Base-by-base conservation (phyloP, 2,329 filamentous ascomycete genomes). In the Lasiodiplodia hormozganensis region DNA sequence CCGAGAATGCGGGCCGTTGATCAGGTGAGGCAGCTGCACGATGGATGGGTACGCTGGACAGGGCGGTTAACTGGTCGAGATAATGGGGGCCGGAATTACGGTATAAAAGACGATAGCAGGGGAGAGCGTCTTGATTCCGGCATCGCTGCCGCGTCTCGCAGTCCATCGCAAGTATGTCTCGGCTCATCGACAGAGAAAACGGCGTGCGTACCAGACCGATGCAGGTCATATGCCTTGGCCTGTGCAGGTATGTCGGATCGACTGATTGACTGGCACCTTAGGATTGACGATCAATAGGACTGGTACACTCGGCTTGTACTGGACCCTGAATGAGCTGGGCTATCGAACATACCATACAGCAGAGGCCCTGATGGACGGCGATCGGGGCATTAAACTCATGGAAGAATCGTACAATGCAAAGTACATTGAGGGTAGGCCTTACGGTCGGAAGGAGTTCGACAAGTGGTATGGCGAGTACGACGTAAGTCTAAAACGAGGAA, bases 401-500 rank as follows among this genome's bases (percentile, higher is more conserved):
- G 68, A 75, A 31, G 74, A 79, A 51, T 77, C 79, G 8, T 73
- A 78, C 34, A 71, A 76, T 2, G 74, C 75, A 47, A 81, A 80
- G 67, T 77, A 75, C 53, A 72, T 74, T 21, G 69, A 70, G 1
- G 70, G 70, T 7, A 68, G 71, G n/a, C 73, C 76, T 1, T 79
- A 72, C 64, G 70, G 71, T 3, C 74, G 76, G 25, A 73, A 74
- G 28, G 73, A 78, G 47, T 80, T 78, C 34, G 79, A 82, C 47
- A 72, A 73, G 43, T 71, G 82, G 10, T 72, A 81, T n/a, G 76
- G 75, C 3, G 67, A 75, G 28, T 78, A 53, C 21, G 16, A 70
- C 18, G 70, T 65, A 23, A 65, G 62, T 25, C 2, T 4, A 28
- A 10, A 40, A 47, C 21, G 21, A 56, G 8, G 14, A 31, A 14